Evolutionary conservation across 2,329 filamentous ascomycete genomes (phyloP).

Genomic region (Fusarium sp.): DNA sequence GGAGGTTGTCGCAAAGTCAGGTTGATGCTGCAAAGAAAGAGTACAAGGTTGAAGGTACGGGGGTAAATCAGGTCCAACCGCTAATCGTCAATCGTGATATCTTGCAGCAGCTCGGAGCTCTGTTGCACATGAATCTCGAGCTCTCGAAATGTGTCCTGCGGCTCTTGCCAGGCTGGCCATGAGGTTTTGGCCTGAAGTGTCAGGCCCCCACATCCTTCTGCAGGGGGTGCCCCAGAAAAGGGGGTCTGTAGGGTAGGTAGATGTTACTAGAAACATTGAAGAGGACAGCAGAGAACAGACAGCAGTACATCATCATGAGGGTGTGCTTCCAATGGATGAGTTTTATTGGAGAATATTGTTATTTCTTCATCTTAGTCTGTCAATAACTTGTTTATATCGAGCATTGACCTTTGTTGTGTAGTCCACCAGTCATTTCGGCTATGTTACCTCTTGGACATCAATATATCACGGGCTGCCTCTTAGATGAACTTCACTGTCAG

Average conservation of each 20-base stretch:
- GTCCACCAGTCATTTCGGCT: background rate
- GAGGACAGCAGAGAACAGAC: background rate
- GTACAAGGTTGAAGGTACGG: background rate
- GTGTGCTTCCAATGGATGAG: background rate
- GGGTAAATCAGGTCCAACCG: background rate
- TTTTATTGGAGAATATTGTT: background rate
- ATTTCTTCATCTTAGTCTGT: background rate
- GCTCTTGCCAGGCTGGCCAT: constrained; percentile 47
- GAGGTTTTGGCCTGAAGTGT: constrained; percentile 43
- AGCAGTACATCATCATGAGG: background rate
- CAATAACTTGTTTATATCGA: background rate
- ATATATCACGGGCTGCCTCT: background rate
- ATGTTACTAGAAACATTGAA: background rate
- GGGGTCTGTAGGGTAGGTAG: constrained; percentile 37
- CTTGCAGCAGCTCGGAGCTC: constrained; percentile 37
- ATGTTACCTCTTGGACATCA: background rate
- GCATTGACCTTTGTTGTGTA: background rate
- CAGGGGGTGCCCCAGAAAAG: constrained; percentile 37
- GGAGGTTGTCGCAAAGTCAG: constrained; percentile 16
- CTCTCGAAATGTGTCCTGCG: constrained; percentile 48
- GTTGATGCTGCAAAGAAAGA: background rate
- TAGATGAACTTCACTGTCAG: background rate
- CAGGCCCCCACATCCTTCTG: constrained; percentile 38
- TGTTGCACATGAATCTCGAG: constrained; percentile 40
- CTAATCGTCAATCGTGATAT: constrained; percentile 39